These are phyloP conservation scores for Lycium barbarum DNA, from an alignment of 257 asterid genomes.

Conservation along the genomic window DNA sequence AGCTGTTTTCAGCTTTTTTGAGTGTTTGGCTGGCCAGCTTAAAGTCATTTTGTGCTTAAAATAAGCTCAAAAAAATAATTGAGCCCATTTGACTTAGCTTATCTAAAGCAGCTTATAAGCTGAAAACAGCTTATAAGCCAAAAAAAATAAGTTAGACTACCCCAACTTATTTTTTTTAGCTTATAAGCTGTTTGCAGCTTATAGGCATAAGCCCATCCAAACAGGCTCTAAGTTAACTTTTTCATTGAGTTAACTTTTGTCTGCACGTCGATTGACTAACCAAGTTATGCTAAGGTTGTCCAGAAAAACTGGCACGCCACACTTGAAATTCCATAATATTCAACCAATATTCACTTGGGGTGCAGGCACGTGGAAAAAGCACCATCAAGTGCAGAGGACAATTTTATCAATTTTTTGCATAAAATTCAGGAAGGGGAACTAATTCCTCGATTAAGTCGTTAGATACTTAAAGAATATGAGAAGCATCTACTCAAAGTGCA, in stretches of 20 bases:
- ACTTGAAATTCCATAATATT: not conserved
- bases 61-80: too few species aligned
- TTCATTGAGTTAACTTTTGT: slow-evolving; percentile 7
- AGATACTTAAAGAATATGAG: not conserved
- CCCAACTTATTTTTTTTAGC: too few species aligned
- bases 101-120: too few species aligned
- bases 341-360: slow-evolving; percentile 12
- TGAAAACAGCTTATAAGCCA: too few species aligned
- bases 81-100: too few species aligned
- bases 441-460: not conserved
- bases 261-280: not conserved
- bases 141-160: too few species aligned
- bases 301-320: not conserved
- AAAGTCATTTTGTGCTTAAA: too few species aligned
- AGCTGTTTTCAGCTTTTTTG: too few species aligned
- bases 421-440: not conserved
- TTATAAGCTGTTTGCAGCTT: too few species aligned
- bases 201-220: too few species aligned
- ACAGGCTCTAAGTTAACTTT: not conserved
- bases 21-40: too few species aligned
- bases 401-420: not conserved
- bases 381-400: not conserved
- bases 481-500: not conserved
- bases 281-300: not conserved
- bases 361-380: not conserved